Conservation (phyloP, 2,329 filamentous ascomycete species). For the Cryphonectria parasitica region DNA sequence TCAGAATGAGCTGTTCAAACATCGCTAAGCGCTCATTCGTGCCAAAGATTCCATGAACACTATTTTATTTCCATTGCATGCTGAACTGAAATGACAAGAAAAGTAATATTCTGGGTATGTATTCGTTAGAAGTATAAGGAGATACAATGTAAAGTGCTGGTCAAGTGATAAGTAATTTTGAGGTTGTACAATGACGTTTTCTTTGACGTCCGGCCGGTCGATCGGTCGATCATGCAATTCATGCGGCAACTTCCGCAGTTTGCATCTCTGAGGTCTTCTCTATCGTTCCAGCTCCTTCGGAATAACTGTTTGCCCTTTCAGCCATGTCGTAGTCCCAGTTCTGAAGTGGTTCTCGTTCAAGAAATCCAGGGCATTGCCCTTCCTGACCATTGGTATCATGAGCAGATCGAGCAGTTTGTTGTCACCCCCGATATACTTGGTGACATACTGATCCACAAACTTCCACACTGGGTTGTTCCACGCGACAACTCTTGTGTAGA, state of each 20-base stretch:
- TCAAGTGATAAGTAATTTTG: too few species aligned
- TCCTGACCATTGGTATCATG: slow-evolving; percentile 23
- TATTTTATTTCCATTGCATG: neutral
- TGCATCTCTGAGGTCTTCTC: neutral
- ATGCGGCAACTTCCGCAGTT: neutral
- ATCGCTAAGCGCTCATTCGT: neutral
- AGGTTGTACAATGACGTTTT: neutral
- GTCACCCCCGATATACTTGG: slow-evolving; percentile 27
- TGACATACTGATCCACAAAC: slow-evolving; percentile 29
- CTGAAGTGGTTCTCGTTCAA: slow-evolving; percentile 24
- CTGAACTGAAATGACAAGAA: neutral
- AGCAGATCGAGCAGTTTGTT: slow-evolving; percentile 23
- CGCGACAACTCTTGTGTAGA: slow-evolving; percentile 29
- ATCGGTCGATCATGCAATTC: neutral
- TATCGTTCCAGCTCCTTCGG: slow-evolving; percentile 11
- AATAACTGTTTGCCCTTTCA: slow-evolving; percentile 17
- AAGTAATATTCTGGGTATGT: neutral
- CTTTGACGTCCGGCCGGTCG: neutral
- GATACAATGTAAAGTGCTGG: neutral
- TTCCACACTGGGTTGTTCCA: slow-evolving; percentile 30
- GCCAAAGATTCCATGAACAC: neutral
- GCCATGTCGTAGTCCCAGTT: slow-evolving; percentile 23
- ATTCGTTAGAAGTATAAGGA: neutral
- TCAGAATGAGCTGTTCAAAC: neutral
- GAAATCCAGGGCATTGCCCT: slow-evolving; percentile 24